Conservation (phyloP, 768 basidiomycete species). For the Macrolepiota dolichaula region DNA sequence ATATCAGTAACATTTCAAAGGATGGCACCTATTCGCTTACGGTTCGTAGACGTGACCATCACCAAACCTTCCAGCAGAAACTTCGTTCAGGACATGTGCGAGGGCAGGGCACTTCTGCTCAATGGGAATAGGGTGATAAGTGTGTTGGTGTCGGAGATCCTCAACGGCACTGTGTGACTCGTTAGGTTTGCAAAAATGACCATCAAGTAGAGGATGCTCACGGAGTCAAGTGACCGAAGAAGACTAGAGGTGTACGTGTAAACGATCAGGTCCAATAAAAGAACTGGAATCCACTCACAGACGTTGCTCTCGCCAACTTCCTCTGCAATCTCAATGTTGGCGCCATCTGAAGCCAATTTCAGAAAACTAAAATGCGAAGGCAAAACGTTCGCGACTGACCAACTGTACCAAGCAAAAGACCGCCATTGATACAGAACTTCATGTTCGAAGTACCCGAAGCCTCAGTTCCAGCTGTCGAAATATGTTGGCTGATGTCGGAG, state of each 20-base stretch:
- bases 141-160: conserved; percentile 81
- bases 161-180: conserved; percentile 58
- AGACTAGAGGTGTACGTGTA: conserved; percentile 46
- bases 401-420: conserved; percentile 82
- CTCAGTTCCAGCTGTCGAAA: conserved; percentile 96
- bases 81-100: conserved; percentile 70
- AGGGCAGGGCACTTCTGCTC: conserved; percentile 83
- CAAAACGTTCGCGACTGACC: conserved; percentile 29
- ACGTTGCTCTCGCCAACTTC: conserved; percentile 91
- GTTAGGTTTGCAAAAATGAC: not conserved
- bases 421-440: conserved; percentile 92
- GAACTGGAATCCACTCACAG: conserved; percentile 52
- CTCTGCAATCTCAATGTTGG: conserved; percentile 95
- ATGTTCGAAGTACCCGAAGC: conserved; percentile 81
- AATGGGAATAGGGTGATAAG: conserved; percentile 77
- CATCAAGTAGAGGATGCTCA: conserved; percentile 20
- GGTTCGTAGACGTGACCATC: conserved; percentile 82
- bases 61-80: conserved; percentile 80
- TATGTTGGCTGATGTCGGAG: conserved; percentile 93
- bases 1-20: conserved; percentile 19
- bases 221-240: conserved; percentile 87
- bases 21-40: conserved; percentile 37
- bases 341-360: conserved; percentile 58
- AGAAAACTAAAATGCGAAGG: not conserved
- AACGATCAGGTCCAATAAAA: not conserved